A percentile compares a stretch with the other conserved stretches of the same genome.
These are phyloP conservation scores for Eucalyptus sp. DNA, from an alignment of 345 rosid genomes.

Conservation along the genomic window DNA sequence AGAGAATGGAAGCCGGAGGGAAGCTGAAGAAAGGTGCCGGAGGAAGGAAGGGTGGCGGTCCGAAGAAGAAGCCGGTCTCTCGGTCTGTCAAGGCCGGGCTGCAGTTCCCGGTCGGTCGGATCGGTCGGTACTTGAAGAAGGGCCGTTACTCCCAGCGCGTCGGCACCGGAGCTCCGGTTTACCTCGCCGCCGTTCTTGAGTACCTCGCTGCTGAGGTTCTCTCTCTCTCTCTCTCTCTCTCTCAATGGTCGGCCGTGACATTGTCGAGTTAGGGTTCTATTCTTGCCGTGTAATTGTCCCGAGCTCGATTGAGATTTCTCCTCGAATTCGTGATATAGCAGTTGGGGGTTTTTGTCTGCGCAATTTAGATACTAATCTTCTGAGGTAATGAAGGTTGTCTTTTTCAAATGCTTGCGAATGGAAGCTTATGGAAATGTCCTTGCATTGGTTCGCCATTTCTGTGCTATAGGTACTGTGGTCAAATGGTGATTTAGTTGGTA, in stretches of 20 bases:
- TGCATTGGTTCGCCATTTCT: background rate
- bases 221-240: background rate
- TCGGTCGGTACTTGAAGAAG: constrained; percentile 68
- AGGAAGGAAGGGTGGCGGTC: constrained; percentile 67
- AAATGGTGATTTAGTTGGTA: background rate
- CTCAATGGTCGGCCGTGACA: background rate
- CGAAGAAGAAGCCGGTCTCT: constrained; percentile 74
- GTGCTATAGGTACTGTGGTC: background rate
- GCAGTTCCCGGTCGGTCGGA: constrained; percentile 78
- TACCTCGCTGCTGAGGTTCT: constrained; percentile 76
- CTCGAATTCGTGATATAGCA: background rate
- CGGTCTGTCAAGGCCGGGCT: constrained; percentile 65
- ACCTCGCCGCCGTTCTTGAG: constrained; percentile 79
- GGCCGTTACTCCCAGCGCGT: constrained; percentile 63
- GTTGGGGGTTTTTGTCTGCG: background rate
- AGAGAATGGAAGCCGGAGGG: constrained; percentile 38
- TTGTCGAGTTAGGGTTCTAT: background rate
- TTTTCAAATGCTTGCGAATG: background rate
- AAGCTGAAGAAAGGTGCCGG: constrained; percentile 57
- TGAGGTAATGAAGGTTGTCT: background rate
- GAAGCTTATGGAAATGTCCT: background rate
- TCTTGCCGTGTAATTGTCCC: background rate
- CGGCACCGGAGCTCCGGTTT: constrained; percentile 71
- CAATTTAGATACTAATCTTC: background rate
- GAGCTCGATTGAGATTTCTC: background rate